Percentiles rank a stretch among this genome's conserved stretches.
Evolutionary conservation across 1,284 basidiomycete genomes (phyloP).

Genomic region (Gomphus bonarii): DNA sequence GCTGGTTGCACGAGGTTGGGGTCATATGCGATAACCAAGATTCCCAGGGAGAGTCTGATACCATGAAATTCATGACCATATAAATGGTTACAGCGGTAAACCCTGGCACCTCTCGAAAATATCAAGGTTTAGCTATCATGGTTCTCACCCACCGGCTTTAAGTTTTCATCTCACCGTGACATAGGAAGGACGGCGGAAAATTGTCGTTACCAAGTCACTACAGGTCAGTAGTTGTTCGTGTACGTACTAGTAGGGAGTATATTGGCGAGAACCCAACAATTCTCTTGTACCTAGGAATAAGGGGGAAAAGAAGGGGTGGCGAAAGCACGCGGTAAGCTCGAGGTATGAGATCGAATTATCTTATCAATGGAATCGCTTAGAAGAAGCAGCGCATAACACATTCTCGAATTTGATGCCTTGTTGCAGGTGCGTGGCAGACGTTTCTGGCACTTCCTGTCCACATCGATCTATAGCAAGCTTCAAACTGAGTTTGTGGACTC

Average conservation of each 20-base stretch:
- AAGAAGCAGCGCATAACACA: neutral
- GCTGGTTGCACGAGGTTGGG: neutral
- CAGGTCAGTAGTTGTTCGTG: neutral
- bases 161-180: too few relatives aligned
- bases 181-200: neutral
- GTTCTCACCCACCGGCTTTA: neutral
- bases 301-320: too few relatives aligned
- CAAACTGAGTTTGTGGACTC: too few relatives aligned
- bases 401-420: neutral
- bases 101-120: neutral
- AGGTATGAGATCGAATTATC: neutral
- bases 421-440: neutral
- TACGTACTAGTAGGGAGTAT: too few relatives aligned
- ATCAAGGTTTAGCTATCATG: neutral
- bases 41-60: neutral
- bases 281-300: too few relatives aligned
- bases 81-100: neutral
- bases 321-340: too few relatives aligned
- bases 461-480: neutral
- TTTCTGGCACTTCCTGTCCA: too few relatives aligned
- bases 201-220: neutral
- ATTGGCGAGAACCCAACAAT: too few relatives aligned
- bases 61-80: neutral
- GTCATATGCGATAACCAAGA: neutral
- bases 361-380: neutral